A percentile compares a stretch with the other conserved stretches of the same genome.
phyloP scores from a whole-genome alignment of 345 rosid genomes.

The Eucalyptus melliodora region DNA sequence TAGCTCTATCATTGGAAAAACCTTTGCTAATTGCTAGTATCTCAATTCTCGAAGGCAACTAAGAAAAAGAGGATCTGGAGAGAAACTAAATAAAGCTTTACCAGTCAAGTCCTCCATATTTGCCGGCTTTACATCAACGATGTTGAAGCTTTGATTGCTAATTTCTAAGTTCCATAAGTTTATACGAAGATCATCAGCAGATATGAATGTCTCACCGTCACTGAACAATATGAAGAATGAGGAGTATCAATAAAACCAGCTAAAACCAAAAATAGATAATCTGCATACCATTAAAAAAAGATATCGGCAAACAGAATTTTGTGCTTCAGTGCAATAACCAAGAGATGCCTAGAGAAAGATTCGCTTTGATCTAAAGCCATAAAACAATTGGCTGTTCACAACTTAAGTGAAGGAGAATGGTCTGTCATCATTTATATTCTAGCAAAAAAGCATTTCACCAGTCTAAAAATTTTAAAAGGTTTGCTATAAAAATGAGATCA shows the following conservation, averaged over 20 bases:
- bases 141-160: slow-evolving; percentile 91
- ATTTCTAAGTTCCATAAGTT: slow-evolving; percentile 99
- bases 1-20: background rate
- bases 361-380: background rate
- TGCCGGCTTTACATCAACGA: slow-evolving; percentile 95
- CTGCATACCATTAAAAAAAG: background rate
- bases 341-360: background rate
- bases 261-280: background rate
- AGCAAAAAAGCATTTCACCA: background rate
- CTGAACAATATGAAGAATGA: slow-evolving; percentile 16
- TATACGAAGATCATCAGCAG: slow-evolving; percentile 95
- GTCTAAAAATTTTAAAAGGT: background rate
- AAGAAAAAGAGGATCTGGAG: background rate
- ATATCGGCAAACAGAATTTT: background rate
- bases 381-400: background rate
- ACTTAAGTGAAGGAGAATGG: background rate
- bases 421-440: background rate
- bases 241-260: background rate
- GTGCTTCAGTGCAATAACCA: background rate
- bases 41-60: background rate
- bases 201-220: slow-evolving; percentile 93
- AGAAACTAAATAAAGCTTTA: slow-evolving; percentile 10
- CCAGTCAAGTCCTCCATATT: slow-evolving; percentile 99
- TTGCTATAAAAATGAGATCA: background rate
- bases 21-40: background rate